phyloP scores from a whole-genome alignment of 2,329 filamentous ascomycete species.

The Endothia cerciana region DNA sequence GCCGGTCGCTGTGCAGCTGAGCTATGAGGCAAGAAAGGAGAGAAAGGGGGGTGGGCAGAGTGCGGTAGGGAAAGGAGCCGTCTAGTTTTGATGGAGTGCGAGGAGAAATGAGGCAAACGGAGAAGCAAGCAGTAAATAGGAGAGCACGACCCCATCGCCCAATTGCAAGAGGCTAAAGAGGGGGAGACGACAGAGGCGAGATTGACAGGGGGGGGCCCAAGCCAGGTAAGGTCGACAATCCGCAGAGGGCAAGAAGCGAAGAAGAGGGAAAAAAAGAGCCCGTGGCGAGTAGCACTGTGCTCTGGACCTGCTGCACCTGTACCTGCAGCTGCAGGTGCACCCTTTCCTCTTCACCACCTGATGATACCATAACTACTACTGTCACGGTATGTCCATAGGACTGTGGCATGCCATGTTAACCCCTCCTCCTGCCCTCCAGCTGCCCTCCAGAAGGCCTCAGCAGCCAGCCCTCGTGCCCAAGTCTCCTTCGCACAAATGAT shows the following conservation, averaged over 20 bases:
- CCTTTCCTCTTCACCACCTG: background rate
- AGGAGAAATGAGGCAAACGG: conserved; percentile 24
- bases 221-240: conserved; percentile 9
- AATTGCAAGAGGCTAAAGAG: conserved; percentile 1
- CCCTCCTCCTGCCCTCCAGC: too few species aligned
- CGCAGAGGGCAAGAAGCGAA: conserved; percentile 6
- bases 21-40: conserved; percentile 16
- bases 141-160: conserved; percentile 16
- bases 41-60: background rate
- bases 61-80: conserved; percentile 13
- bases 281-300: conserved; percentile 5
- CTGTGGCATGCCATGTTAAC: too few species aligned
- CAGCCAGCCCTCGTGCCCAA: background rate
- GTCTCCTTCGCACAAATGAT: conserved; percentile 4
- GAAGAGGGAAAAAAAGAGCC: background rate
- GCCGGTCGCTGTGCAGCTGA: conserved; percentile 3
- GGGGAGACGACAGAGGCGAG: conserved; percentile 1
- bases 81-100: conserved; percentile 3
- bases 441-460: too few species aligned
- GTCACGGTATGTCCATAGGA: too few species aligned
- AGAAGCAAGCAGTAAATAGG: conserved; percentile 28
- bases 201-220: conserved; percentile 17
- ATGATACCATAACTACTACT: too few species aligned
- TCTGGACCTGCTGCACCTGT: background rate
- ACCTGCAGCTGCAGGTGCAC: too few species aligned